A percentile compares a stretch with the other conserved stretches of the same genome.
These are phyloP conservation scores for Colletotrichum nymphaeae DNA, from an alignment of 2,329 filamentous ascomycete species.

Conservation along the genomic window DNA sequence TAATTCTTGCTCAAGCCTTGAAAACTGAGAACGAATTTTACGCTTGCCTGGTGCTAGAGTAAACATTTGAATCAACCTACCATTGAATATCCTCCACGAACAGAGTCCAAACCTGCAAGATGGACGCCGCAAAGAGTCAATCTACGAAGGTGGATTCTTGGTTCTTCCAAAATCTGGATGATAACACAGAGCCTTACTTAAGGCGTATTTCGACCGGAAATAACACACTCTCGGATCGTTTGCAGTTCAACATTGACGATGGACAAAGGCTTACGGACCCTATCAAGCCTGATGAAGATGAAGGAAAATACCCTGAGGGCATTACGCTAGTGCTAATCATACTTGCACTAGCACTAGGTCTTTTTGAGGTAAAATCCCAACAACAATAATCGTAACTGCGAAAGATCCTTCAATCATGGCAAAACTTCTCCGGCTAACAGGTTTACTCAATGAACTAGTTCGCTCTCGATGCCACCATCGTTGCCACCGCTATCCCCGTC, in stretches of 20 bases:
- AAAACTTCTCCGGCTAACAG: neutral
- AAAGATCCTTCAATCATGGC: no score
- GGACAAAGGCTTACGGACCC: neutral
- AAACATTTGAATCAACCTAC: no score
- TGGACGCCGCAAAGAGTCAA: neutral
- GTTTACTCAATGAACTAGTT: neutral
- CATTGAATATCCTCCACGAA: no score
- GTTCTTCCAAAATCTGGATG: neutral
- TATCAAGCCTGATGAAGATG: neutral
- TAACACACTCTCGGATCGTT: neutral
- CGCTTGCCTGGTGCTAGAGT: no score
- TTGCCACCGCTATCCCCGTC: constrained; percentile 31
- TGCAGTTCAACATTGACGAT: neutral
- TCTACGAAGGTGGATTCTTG: neutral
- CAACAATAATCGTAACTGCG: no score
- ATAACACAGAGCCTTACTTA: neutral
- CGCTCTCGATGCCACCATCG: constrained; percentile 40
- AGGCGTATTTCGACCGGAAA: neutral
- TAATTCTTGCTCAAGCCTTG: no score
- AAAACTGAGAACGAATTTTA: no score
- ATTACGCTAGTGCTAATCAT: neutral
- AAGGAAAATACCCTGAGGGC: neutral
- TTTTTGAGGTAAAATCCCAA: neutral
- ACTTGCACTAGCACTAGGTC: neutral
- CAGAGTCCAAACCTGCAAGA: neutral